These are phyloP conservation scores for Aegle marmelos DNA, from an alignment of 345 rosid genomes.

Conservation along the genomic window DNA sequence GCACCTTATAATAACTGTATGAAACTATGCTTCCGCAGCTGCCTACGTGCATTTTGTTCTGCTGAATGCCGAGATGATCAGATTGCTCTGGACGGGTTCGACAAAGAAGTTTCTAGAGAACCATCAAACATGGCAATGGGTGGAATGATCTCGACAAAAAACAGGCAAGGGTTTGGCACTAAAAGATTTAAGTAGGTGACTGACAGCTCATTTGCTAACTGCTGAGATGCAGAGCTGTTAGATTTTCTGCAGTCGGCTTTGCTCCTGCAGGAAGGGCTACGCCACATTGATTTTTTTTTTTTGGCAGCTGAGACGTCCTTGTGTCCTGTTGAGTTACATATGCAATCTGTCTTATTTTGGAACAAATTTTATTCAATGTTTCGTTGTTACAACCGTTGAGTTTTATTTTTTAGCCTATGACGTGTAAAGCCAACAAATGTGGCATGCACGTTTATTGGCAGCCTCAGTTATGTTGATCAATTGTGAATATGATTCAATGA, in stretches of 20 bases:
- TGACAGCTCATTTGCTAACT: not conserved
- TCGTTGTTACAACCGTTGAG: not conserved
- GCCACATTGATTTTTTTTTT: not conserved
- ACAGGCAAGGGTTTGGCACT: not conserved
- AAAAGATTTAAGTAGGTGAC: slow-evolving; percentile 2
- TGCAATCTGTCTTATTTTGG: not conserved
- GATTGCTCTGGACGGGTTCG: slow-evolving; percentile 32
- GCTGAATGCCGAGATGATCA: slow-evolving; percentile 20
- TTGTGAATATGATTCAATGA: not conserved
- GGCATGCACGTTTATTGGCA: not conserved
- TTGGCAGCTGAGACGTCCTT: not conserved
- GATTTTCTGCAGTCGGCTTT: not conserved
- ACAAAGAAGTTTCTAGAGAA: slow-evolving; percentile 5
- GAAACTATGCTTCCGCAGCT: slow-evolving; percentile 15
- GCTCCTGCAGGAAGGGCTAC: not conserved
- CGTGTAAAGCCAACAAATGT: not conserved
- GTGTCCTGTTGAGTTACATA: not conserved
- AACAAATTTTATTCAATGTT: not conserved
- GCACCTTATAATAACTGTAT: not conserved
- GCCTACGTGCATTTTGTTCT: slow-evolving; percentile 31
- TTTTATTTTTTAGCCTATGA: not conserved
- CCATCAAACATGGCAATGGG: not conserved
- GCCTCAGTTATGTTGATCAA: not conserved
- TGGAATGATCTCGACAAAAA: not conserved
- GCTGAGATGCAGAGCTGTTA: slow-evolving; percentile 8